phyloP scores from a whole-genome alignment of 257 asterid species.

The Henckelia pumila region DNA sequence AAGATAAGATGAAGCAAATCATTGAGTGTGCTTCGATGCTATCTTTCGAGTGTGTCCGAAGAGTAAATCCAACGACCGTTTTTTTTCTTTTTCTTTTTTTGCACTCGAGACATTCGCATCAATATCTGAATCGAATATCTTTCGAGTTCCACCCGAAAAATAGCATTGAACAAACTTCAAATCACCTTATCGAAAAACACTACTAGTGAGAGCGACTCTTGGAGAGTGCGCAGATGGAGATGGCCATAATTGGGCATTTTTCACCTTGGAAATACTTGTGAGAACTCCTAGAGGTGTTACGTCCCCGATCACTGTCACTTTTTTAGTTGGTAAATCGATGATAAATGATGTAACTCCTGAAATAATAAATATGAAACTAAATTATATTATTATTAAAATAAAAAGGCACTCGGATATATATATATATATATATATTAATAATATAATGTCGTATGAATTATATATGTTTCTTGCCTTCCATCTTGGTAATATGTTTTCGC shows the following conservation, averaged over 20 bases:
- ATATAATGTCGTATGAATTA: too few relatives aligned
- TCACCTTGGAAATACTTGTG: slow-evolving; percentile 72
- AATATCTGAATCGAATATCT: too few relatives aligned
- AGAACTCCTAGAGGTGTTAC: slow-evolving; percentile 71
- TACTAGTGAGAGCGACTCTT: slow-evolving; percentile 24
- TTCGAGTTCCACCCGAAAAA: too few relatives aligned
- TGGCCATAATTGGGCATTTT: slow-evolving; percentile 80
- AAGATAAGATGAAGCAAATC: too few relatives aligned
- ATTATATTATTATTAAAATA: background rate
- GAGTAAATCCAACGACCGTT: too few relatives aligned
- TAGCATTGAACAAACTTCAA: too few relatives aligned
- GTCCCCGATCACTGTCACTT: slow-evolving; percentile 68
- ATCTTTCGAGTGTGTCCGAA: too few relatives aligned
- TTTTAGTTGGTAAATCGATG: slow-evolving; percentile 70
- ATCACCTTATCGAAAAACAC: background rate
- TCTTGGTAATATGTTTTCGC: slow-evolving; percentile 75
- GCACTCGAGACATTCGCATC: too few relatives aligned
- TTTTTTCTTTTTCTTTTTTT: too few relatives aligned
- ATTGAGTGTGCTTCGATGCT: too few relatives aligned
- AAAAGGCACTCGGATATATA: background rate
- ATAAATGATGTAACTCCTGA: slow-evolving; percentile 81
- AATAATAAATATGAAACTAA: background rate
- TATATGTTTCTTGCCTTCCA: slow-evolving; percentile 63
- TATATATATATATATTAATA: background rate
- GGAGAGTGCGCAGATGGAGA: slow-evolving; percentile 42